Conservation (phyloP, 495 filamentous ascomycete species). For the Amniculicola lignicola region DNA sequence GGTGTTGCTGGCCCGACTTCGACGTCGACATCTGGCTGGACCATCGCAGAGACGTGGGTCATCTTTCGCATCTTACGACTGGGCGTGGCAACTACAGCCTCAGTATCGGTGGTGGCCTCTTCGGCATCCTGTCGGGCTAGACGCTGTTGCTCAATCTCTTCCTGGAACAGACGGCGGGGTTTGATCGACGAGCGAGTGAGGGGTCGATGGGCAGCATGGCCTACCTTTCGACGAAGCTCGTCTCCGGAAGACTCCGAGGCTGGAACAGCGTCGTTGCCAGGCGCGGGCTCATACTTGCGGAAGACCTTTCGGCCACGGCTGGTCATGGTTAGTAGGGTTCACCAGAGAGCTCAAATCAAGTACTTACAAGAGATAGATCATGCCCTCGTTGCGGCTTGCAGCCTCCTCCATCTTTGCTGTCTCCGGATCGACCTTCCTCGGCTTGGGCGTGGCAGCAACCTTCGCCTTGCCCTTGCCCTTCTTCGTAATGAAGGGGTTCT, state of each 20-base stretch:
- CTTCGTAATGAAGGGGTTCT: slow-evolving; percentile 69
- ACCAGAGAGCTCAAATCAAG: background rate
- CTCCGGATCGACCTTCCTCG: slow-evolving; percentile 14
- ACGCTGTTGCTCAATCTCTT: slow-evolving; percentile 43
- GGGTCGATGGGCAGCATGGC: slow-evolving; percentile 44
- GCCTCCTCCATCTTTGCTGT: slow-evolving; percentile 54
- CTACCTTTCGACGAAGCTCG: slow-evolving; percentile 46
- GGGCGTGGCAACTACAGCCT: slow-evolving; percentile 36
- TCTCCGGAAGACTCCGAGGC: slow-evolving; percentile 49
- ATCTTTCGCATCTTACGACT: background rate
- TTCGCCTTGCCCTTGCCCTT: slow-evolving; percentile 44
- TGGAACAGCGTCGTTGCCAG: background rate
- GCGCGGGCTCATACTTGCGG: slow-evolving; percentile 53
- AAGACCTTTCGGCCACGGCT: slow-evolving; percentile 92
- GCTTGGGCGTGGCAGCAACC: slow-evolving; percentile 21
- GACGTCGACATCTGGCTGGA: slow-evolving; percentile 1
- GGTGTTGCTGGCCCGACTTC: slow-evolving; percentile 18
- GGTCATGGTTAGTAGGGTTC: slow-evolving; percentile 21
- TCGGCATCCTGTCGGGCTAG: slow-evolving; percentile 43
- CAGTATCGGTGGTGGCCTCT: slow-evolving; percentile 49
- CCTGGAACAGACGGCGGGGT: slow-evolving; percentile 81
- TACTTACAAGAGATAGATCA: slow-evolving; percentile 85
- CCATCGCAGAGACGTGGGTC: background rate
- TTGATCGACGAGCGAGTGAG: slow-evolving; percentile 72
- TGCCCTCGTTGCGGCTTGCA: slow-evolving; percentile 67